Evolutionary conservation across 2,329 filamentous ascomycete genomes (phyloP).

Genomic region (Fusarium sulawesiense): DNA sequence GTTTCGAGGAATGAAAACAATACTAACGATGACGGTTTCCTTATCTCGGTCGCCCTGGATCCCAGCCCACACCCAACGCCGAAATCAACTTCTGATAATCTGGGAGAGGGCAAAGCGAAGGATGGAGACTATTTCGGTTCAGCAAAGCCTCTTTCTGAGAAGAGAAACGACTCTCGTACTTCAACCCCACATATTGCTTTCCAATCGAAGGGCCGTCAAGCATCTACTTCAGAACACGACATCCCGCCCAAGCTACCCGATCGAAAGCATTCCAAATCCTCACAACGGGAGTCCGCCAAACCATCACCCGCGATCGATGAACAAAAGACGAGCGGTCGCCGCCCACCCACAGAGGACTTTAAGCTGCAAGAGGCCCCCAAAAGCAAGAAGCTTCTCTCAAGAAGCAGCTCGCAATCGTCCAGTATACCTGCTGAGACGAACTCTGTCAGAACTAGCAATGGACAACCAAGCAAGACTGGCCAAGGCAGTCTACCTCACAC

Average conservation of each 20-base stretch:
- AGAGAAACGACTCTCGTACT: constrained; percentile 60
- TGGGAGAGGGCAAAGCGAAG: constrained; percentile 60
- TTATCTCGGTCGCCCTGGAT: constrained; percentile 81
- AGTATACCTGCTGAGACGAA: constrained; percentile 52
- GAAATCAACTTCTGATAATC: constrained; percentile 62
- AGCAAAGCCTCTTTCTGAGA: constrained; percentile 58
- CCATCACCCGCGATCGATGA: constrained; percentile 54
- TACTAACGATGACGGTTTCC: constrained; percentile 72
- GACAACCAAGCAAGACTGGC: constrained; percentile 43
- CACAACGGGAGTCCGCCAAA: constrained; percentile 56
- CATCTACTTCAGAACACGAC: constrained; percentile 66
- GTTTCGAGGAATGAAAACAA: constrained; percentile 62
- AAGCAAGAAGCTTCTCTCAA: constrained; percentile 61
- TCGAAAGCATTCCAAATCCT: constrained; percentile 56
- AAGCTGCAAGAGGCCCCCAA: constrained; percentile 85
- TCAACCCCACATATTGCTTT: constrained; percentile 91
- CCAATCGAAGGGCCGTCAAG: constrained; percentile 79
- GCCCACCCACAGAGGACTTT: constrained; percentile 68
- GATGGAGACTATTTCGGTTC: constrained; percentile 71
- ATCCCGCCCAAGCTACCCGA: constrained; percentile 61
- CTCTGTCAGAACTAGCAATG: constrained; percentile 53
- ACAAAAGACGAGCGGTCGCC: constrained; percentile 51
- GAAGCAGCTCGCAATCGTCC: constrained; percentile 59
- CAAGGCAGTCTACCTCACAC: constrained; percentile 46
- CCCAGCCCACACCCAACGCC: constrained; percentile 72